These are phyloP conservation scores for Paulownia fortunei DNA, from an alignment of 257 asterid genomes.

Conservation along the genomic window DNA sequence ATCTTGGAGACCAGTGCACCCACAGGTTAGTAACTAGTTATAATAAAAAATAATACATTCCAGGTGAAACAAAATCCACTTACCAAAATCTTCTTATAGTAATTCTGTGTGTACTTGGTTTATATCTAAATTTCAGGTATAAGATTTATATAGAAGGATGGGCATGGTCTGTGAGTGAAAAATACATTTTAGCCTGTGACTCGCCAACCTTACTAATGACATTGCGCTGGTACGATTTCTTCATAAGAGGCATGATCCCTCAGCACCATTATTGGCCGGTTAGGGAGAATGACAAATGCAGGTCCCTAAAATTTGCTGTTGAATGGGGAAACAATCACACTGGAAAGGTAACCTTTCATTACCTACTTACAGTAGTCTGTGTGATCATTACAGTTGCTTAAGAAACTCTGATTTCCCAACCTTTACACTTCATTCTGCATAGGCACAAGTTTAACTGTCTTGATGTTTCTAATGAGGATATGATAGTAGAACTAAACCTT, in stretches of 20 bases:
- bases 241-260: constrained; percentile 78
- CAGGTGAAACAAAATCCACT: no score
- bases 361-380: not conserved
- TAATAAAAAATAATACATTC: not conserved
- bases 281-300: constrained; percentile 65
- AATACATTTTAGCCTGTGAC: constrained; percentile 82
- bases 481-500: not conserved
- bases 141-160: constrained; percentile 89
- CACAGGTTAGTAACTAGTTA: constrained; percentile 50
- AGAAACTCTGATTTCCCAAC: not conserved
- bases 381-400: not conserved
- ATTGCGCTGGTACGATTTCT: constrained; percentile 76
- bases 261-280: constrained; percentile 89
- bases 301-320: constrained; percentile 79
- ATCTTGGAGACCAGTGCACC: constrained; percentile 66
- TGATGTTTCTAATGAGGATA: not conserved
- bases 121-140: constrained; percentile 51
- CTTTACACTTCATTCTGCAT: not conserved
- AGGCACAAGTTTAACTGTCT: not conserved
- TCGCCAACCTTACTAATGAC: constrained; percentile 77
- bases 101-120: not conserved
- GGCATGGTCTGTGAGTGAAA: constrained; percentile 93
- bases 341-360: constrained; percentile 47
- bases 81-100: not conserved
- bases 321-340: constrained; percentile 87